phyloP scores from a whole-genome alignment of 805 yeast species.

The Saccharomycopsis oosterbeekiorum region DNA sequence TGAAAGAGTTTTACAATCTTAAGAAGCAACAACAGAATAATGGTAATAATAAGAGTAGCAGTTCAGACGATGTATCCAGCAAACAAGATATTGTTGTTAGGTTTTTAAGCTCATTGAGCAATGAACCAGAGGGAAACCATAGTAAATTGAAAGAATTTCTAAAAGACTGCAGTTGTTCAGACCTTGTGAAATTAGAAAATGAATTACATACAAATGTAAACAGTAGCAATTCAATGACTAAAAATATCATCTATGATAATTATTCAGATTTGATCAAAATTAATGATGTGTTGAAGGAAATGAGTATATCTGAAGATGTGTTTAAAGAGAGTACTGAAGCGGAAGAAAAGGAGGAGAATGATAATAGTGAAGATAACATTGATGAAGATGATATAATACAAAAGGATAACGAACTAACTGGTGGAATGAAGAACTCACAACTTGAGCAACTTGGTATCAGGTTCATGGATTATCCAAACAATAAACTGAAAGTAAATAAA shows the following conservation, averaged over 20 bases:
- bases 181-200: slow-evolving; percentile 16
- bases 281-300: slow-evolving; percentile 13
- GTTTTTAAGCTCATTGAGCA: slow-evolving; percentile 16
- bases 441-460: background rate
- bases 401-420: background rate
- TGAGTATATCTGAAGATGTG: slow-evolving; percentile 6
- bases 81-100: background rate
- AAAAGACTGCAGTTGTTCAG: slow-evolving; percentile 19
- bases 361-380: slow-evolving; percentile 1
- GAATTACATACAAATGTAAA: slow-evolving; percentile 13
- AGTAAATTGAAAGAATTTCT: slow-evolving; percentile 15
- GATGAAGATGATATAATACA: background rate
- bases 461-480: background rate
- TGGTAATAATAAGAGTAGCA: slow-evolving; percentile 19
- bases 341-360: background rate
- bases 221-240: slow-evolving; percentile 15
- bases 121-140: slow-evolving; percentile 22
- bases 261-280: slow-evolving; percentile 17
- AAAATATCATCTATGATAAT: slow-evolving; percentile 18
- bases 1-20: slow-evolving; percentile 21
- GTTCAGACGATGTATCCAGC: background rate
- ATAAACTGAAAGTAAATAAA: background rate
- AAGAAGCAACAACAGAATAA: slow-evolving; percentile 23
- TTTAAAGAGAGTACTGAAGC: background rate
- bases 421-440: background rate